Evolutionary conservation across 257 asterid genomes (phyloP).

Genomic region (Petunia axillaris): DNA sequence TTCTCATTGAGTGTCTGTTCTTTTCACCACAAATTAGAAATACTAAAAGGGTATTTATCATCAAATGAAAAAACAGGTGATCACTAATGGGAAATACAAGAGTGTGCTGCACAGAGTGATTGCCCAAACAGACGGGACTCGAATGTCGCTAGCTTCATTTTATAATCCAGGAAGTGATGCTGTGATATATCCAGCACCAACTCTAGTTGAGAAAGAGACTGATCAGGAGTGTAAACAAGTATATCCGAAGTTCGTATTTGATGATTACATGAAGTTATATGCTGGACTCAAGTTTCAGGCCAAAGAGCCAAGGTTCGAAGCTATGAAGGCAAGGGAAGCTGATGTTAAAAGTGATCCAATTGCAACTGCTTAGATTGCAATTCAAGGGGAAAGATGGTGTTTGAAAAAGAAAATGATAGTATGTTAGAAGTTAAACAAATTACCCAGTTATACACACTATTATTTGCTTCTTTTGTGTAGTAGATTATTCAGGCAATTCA

Average conservation of each 20-base stretch:
- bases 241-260: conserved; percentile 37
- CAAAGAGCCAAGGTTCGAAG: conserved; percentile 43
- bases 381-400: neutral
- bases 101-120: conserved; percentile 40
- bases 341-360: neutral
- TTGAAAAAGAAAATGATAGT: neutral
- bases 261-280: conserved; percentile 42
- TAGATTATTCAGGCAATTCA: neutral
- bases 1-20: no score
- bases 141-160: conserved; percentile 42
- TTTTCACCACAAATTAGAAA: neutral
- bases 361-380: conserved; percentile 25
- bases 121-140: conserved; percentile 34
- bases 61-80: conserved; percentile 28
- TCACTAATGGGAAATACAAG: conserved; percentile 40
- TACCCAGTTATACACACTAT: neutral
- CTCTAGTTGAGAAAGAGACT: conserved; percentile 21
- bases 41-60: neutral
- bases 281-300: conserved; percentile 39
- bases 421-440: neutral
- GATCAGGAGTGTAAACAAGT: conserved; percentile 24
- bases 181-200: conserved; percentile 34
- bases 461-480: neutral
- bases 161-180: conserved; percentile 41
- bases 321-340: conserved; percentile 32